Base-by-base conservation (phyloP, 2,329 filamentous ascomycete species). In the Fusarium pseudonygamai region DNA sequence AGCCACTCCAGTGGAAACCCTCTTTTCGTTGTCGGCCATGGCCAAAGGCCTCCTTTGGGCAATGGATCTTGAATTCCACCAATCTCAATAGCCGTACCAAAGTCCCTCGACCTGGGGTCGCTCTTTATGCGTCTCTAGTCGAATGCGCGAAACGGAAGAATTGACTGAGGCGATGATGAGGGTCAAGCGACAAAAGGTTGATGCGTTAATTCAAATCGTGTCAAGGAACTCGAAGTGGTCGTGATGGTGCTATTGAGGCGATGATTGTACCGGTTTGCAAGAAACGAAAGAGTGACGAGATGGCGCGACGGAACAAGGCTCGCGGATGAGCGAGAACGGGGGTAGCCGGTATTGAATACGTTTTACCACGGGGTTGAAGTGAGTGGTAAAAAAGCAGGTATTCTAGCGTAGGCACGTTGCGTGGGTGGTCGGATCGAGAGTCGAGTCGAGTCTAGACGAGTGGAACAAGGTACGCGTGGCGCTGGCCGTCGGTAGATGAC, bases 21-120 rank as follows among this genome's bases (percentile, higher is more conserved):
- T 74, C 74, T 80, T 80, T 73, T 80, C 78, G 63, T 79, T 78
- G 53, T 75, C 77, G 72, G 74, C 75, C 79, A 80, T 80, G 78
- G 76, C 78, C 74, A 71, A 69, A 60, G 68, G 75, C 76, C 76
- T 55, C 61, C 52, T 68, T 69, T 65, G 53, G 67, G 64, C 55
- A 62, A 60, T 58, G 55, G 14, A 47, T 69, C 68, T 67, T 69
- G 68, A 69, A 71, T 67, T 72, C 69, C 73, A 70, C 73, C 76
- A 78, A 64, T 64, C 64, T 65, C 42, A 55, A 42, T 55, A 26
- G 20, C 50, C 32, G 64, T 68, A 53, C 59, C 50, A 30, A 52
- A 60, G 30, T 53, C 45, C 45, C 56, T 65, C 42, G 56, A 60
- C 69, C 53, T 50, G 39, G 49, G 62, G 63, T 69, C 43, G 55